Evolutionary conservation across 352 stramenopile species (phyloP), one percentile per base, ranked within the genome.

Genomic region (Plasmopara halstedii): DNA sequence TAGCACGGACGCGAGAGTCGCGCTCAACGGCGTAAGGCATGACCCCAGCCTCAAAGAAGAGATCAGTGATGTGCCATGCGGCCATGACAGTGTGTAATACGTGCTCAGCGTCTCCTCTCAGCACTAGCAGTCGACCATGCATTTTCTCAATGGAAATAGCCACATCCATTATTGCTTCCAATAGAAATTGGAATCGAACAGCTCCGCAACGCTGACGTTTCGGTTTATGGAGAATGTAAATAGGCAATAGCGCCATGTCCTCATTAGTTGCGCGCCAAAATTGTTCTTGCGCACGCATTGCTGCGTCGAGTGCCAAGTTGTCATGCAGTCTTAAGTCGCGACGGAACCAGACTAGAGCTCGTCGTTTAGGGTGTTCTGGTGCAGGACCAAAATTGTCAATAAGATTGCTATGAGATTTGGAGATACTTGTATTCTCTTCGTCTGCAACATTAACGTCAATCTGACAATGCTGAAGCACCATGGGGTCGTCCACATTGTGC

Each of bases 241-340:
- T 54, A 0, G 89, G 81, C 19, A 85, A 47, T 4, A 86, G 44
- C 6, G 55, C 53, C 44, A 72, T 64, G 4, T 62, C 42, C 23
- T 63, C 61, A 1, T 19, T 27, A 1, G 36, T 35, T 2, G 42
- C 27, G 27, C 27, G 48, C 18, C 42, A 35, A 13, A 58, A 18
- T 20, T 46, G 23, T 42, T 59, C 26, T 31, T 64, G 58, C 11
- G 48, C 27, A 15, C 42, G 47, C 25, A 88, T 64, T 3, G 86
- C 84, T 14, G 74, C 73, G 13, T 86, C 43, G 9, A 98, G 64
- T 21, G 85, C 83, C 26, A 91, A 73, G 67, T 98, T 98, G 73
- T 99, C 96, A 63, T 98, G 89, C 18, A 99, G 46, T 15, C 95
- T 68, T 38, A 98, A 61, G 43, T 95, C 90, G 26, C 97, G 96